Percentiles rank a stretch among this genome's conserved stretches.
phyloP scores from a whole-genome alignment of 345 rosid genomes.

The Hibiscus syriacus region DNA sequence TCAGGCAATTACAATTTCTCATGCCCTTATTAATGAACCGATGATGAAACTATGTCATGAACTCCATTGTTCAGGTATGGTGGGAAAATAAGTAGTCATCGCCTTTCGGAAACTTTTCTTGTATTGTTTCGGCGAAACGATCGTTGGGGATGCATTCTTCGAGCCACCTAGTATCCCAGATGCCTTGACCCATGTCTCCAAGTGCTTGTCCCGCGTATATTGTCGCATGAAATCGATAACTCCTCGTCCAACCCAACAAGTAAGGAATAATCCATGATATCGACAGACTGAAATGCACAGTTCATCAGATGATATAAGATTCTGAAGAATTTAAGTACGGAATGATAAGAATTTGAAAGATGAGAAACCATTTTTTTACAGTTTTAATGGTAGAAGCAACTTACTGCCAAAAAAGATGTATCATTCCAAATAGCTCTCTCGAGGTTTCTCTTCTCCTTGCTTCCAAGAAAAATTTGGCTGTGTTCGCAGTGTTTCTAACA shows the following conservation, averaged over 20 bases:
- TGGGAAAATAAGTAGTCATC: slow-evolving; percentile 88
- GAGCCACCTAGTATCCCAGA: slow-evolving; percentile 85
- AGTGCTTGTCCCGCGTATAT: slow-evolving; percentile 98
- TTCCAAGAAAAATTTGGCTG: slow-evolving; percentile 91
- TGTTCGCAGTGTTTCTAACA: slow-evolving; percentile 65
- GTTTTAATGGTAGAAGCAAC: slow-evolving; percentile 11
- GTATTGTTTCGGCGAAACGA: slow-evolving; percentile 83
- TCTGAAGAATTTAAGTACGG: neutral
- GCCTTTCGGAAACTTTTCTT: slow-evolving; percentile 94
- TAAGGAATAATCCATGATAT: slow-evolving; percentile 93
- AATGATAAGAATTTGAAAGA: neutral
- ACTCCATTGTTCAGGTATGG: slow-evolving; percentile 90
- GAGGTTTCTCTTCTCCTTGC: slow-evolving; percentile 85
- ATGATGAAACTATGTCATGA: slow-evolving; percentile 34
- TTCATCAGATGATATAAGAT: neutral
- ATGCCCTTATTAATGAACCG: slow-evolving; percentile 31
- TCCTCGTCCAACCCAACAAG: slow-evolving; percentile 92
- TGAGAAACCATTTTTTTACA: neutral
- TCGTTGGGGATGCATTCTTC: slow-evolving; percentile 77
- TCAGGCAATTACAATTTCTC: slow-evolving; percentile 15
- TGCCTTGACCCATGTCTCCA: slow-evolving; percentile 97
- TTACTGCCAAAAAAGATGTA: slow-evolving; percentile 83
- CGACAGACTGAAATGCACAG: slow-evolving; percentile 50
- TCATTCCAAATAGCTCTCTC: slow-evolving; percentile 99
- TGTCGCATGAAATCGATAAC: slow-evolving; percentile 96